Percentiles rank a stretch among this genome's conserved stretches.
Evolutionary conservation across 163 green algal species (phyloP).

Genomic region (Scenedesmus sp.): DNA sequence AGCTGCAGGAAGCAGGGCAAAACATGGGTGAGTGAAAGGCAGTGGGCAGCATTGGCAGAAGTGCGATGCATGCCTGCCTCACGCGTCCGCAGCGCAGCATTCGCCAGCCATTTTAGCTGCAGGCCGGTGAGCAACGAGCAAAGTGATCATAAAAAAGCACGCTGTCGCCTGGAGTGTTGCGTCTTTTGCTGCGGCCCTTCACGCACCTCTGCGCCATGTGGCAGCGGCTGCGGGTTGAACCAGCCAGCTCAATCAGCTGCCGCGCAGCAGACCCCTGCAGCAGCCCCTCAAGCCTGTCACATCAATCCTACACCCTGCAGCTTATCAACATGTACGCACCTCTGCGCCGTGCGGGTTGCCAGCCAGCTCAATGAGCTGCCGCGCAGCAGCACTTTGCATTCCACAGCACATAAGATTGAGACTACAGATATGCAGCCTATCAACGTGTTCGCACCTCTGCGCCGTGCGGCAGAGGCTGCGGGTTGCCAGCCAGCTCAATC

Average conservation of each 20-base stretch:
- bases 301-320: not conserved
- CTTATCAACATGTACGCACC: no score
- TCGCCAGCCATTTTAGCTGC: no score
- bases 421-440: no score
- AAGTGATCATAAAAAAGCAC: no score
- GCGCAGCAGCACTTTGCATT: not conserved
- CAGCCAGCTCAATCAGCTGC: conserved; percentile 29
- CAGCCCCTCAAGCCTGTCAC: conserved; percentile 41
- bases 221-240: conserved; percentile 22
- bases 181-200: no score
- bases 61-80: not conserved
- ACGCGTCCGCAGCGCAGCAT: not conserved
- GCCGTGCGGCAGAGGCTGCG: conserved; percentile 21
- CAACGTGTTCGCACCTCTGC: not conserved
- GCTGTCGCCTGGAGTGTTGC: not conserved
- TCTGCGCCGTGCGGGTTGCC: no score
- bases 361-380: no score
- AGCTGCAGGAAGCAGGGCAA: not conserved
- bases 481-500: conserved; percentile 25
- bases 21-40: not conserved
- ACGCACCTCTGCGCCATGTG: not conserved
- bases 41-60: no score
- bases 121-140: not conserved
- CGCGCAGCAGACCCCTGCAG: not conserved
- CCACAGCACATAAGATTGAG: no score